Base-by-base conservation (phyloP, 441 rosid genomes). In the Pelargonium australe region DNA sequence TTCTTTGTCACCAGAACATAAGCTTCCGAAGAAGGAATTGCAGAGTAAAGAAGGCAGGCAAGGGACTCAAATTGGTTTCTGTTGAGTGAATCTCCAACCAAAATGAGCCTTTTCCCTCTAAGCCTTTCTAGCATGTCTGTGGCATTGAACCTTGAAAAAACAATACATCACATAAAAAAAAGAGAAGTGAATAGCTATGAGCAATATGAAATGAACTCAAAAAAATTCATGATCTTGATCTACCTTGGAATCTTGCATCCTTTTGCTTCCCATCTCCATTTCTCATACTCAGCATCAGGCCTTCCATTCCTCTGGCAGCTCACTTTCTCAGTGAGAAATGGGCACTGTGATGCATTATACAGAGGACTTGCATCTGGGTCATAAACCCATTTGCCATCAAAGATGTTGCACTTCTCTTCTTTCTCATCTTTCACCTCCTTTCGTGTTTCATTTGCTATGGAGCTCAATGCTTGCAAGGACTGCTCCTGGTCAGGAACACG, bases 351-450 rank as follows among this genome's bases (percentile, higher is more conserved):
- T 31, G 67, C 65, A 12, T n/a, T 65, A 19, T 84, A 81, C 1
- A 65, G 23, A 64, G 83, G 85, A 69, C 72, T 79, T 31, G 47
- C 66, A 13, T 68, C 43, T 1, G 81, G 80, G 66, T 82, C 80
- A 17, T 80, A 78, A 65, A 84, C 78, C 89, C 89, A 86, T 68
- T 77, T 82, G 0, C 89, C 89, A 16, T 82, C 68, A 49, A 80
- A 80, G 4, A 83, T 57, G 45, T 85, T 73, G 47, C 87, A 83
- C 28, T 72, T 37, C 1, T 4, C 66, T 70, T 69, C 76, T 25
- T 58, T 55, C 23, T 64, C 66, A 6, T 57, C 16, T 13, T 51
- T n/a, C 17, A 3, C 58, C n/a, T 51, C 58, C 58, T 13, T 13
- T 2, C 17, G 58, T 4, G 58, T 51, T n/a, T 13, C 17, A 51